Conservation (phyloP, 768 basidiomycete species). For the Boletus eberwhitei region DNA sequence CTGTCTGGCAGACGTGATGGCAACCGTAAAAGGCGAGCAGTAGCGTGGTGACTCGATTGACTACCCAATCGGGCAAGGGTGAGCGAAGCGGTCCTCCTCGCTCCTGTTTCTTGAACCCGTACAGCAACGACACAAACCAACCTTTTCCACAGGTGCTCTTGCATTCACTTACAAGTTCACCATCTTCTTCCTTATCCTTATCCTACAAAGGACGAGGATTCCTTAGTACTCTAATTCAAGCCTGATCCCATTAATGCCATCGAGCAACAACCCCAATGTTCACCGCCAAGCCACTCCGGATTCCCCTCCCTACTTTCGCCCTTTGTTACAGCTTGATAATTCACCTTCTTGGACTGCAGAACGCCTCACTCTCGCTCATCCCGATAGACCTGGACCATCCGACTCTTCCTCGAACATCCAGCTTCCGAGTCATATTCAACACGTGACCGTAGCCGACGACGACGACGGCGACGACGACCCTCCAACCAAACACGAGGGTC, state of each 20-base stretch:
- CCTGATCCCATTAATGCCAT: constrained; percentile 29
- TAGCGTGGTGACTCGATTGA: constrained; percentile 19
- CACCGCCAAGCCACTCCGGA: constrained; percentile 20
- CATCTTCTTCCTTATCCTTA: constrained; percentile 9
- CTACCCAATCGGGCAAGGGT: constrained; percentile 11
- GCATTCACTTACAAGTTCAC: constrained; percentile 33
- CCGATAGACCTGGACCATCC: constrained; percentile 4
- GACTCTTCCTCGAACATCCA: constrained; percentile 7
- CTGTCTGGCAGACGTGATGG: not conserved
- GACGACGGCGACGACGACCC: constrained; percentile 23
- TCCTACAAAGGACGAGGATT: constrained; percentile 19
- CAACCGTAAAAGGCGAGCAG: constrained; percentile 17
- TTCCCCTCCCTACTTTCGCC: constrained; percentile 21
- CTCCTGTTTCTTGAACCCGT: constrained; percentile 24
- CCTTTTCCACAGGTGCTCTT: constrained; percentile 23
- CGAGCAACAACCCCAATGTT: constrained; percentile 25
- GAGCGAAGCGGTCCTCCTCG: constrained; percentile 1
- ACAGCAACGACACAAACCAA: constrained; percentile 22
- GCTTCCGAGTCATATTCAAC: constrained; percentile 10
- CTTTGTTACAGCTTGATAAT: constrained; percentile 33
- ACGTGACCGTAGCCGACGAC: constrained; percentile 9
- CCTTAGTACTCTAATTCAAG: constrained; percentile 13
- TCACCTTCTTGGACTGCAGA: constrained; percentile 22
- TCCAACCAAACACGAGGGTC: constrained; percentile 29
- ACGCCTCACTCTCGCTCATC: constrained; percentile 1